Base-by-base conservation (phyloP, 176 grass and related monocot genomes). In the Canna indica region DNA sequence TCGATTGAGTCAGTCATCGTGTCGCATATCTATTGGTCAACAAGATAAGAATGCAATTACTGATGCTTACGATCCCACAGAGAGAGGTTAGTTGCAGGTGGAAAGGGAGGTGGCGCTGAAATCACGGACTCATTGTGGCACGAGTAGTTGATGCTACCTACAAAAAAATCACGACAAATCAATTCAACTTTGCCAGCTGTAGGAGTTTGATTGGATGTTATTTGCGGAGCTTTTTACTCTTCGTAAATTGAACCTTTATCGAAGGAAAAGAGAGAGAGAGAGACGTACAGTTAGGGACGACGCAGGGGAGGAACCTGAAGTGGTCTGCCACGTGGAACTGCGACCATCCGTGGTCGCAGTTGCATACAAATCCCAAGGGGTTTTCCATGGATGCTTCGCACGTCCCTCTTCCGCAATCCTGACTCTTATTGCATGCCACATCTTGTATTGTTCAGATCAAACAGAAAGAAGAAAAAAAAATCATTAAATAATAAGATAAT, bases 261-360 rank as follows among this genome's bases (percentile, higher is more conserved):
- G 13, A 4, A 17, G 17, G 50, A 54, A 54, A 65, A 57, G 44
- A 41, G 10, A 7, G 24, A 76, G 32, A 62, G 38, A 63, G 60
- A 31, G 36, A 6, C 77, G 81, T 83, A 96, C 92, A 96, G 74
- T 96, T 91, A 30, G 92, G 92, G 72, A 96, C 50, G 81, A 96
- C 62, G 76, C 92, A 96, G 4, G 92, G 88, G 50, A 91, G 74
- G 80, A 91, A 91, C 35, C 76, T 59, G 73, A 91, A 71, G 36
- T 30, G 42, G 75, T 87, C 86, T 63, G 53, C 78, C 69, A 86
- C 64, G 73, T 89, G 85, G 66, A 91, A 61, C 84, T 96, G 88
- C 80, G 50, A 70, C 92, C 92, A 96, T 0, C 92, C 92, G 0
- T 73, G 74, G 16, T 87, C 73, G 77, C 92, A 96, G 38, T 87